Conservation (phyloP, 2,329 filamentous ascomycete species). For the Xylariaceae sp. region DNA sequence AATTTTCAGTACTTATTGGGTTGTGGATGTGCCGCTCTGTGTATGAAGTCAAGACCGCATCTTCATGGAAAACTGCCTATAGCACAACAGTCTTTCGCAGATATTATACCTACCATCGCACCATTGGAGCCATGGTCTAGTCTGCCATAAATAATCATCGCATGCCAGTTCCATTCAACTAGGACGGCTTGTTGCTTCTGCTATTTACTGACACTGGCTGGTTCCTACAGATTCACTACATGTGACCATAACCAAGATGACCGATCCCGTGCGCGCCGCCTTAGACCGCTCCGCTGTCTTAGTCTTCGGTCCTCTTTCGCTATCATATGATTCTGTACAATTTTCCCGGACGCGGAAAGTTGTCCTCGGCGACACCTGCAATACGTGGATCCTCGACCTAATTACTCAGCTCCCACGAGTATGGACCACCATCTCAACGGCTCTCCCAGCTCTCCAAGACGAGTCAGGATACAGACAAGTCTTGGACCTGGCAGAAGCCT, state of each 20-base stretch:
- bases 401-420: conserved; percentile 8
- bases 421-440: conserved; percentile 6
- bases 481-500: conserved; percentile 12
- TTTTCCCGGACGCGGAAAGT: conserved; percentile 2
- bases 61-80: background rate
- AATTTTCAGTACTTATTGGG: conserved; percentile 1
- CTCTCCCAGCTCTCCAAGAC: conserved; percentile 3
- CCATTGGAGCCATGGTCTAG: background rate
- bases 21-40: background rate
- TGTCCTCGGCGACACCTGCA: background rate
- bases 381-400: conserved; percentile 5
- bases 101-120: background rate
- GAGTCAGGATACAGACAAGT: conserved; percentile 8
- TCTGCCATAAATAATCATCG: background rate
- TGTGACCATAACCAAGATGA: background rate
- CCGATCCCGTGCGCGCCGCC: background rate
- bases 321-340: conserved; percentile 7
- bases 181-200: background rate
- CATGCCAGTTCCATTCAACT: background rate
- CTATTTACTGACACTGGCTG: background rate
- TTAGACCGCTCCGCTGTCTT: background rate
- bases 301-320: conserved; percentile 7
- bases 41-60: background rate
- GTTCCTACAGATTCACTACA: background rate
- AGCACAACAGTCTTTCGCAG: background rate